Evolutionary conservation across 83 land plant genomes (phyloP), one percentile per base, ranked within the genome.

Genomic region (Diphasiastrum complanatum): DNA sequence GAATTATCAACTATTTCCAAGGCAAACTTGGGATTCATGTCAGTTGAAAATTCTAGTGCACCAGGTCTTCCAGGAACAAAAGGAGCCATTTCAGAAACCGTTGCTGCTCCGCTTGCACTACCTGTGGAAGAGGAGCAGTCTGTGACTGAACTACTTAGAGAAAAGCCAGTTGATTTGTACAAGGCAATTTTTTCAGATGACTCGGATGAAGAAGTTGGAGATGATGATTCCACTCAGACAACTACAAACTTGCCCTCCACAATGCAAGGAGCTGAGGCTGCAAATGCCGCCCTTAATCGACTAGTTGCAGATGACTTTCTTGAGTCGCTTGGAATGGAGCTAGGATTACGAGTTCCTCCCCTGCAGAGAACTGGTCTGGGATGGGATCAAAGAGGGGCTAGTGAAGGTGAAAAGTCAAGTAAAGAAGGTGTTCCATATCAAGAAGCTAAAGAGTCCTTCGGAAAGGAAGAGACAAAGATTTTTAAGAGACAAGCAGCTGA

Each of bases 111-210:
- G 16, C 28, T 25, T 47, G 50, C 4, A 51, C 28, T 67, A 51
- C 16, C 57, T 43, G 70, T 45, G 38, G 19, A 22, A 4, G 84
- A 78, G 33, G 81, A 59, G 14, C 23, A 31, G 51, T 23, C 61
- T 46, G 18, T 23, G 23, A 50, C 36, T 11, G 74, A 77, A 61
- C 64, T 48, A 56, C 73, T 72, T 73, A 69, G 81, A 38, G 81
- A 95, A 66, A 83, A 84, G 59, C 99, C 99, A 18, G 92, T 95
- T 68, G 99, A 95, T 64, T 76, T 95, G 12, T 95, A 95, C 62
- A 95, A 95, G 89, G 97, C 99, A 24, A 95, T 95, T 45, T 95
- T 95, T 70, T 89, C 99, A 51, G 99, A 95, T 74, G 99, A 95
- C 33, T 83, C 90, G 38, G 99, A 93, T 67, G 83, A 74, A 23